Percentiles rank a stretch among this genome's conserved stretches.
Evolutionary conservation across 176 grass and related monocot species (phyloP).

Genomic region (Cenchrus americanus): DNA sequence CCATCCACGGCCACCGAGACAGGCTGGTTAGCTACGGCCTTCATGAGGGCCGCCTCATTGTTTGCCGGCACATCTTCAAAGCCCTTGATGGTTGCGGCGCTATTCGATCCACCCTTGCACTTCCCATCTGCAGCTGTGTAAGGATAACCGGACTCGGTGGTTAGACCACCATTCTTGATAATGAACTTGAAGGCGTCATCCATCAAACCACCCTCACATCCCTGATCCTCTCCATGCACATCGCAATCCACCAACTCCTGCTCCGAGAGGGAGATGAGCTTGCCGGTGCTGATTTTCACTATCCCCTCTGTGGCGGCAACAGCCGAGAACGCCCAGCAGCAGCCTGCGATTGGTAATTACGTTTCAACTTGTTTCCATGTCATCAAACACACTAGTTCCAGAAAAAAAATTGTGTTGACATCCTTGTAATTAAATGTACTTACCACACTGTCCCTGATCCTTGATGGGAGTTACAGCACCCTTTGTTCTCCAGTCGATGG

Average conservation of each 20-base stretch:
- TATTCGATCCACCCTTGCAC: neutral
- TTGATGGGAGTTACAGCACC: constrained; percentile 18
- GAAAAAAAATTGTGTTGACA: neutral
- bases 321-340: constrained; percentile 28
- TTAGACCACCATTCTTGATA: constrained; percentile 2
- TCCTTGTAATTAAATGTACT: neutral
- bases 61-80: neutral
- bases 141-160: constrained; percentile 1
- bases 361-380: neutral
- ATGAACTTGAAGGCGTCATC: constrained; percentile 28
- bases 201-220: constrained; percentile 18
- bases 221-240: constrained; percentile 20
- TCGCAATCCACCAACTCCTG: constrained; percentile 32
- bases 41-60: neutral
- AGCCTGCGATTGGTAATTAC: neutral
- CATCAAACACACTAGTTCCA: too few relatives aligned
- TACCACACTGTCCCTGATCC: constrained; percentile 25
- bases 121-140: neutral
- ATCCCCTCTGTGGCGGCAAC: constrained; percentile 30
- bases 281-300: constrained; percentile 7
- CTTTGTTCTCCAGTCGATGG: constrained; percentile 14
- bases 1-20: neutral
- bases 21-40: constrained; percentile 1
- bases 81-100: constrained; percentile 9
- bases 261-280: constrained; percentile 20